phyloP scores from a whole-genome alignment of 2,329 filamentous ascomycete species.

The Pseudonectria buxi region DNA sequence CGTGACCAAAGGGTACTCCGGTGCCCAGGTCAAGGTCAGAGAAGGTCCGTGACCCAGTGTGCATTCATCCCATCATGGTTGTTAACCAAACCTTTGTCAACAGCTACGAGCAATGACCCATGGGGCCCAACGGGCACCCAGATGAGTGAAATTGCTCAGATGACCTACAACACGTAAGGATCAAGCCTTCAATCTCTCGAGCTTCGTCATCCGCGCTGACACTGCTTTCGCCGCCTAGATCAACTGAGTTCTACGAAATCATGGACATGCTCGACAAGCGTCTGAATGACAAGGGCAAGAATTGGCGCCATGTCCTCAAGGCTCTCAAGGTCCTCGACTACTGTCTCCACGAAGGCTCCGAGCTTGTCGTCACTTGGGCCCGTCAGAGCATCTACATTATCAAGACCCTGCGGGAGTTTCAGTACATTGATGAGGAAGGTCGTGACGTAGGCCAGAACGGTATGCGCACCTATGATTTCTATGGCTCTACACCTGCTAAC shows the following conservation, averaged over 20 bases:
- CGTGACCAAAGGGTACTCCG: slow-evolving; percentile 97
- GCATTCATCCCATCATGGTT: slow-evolving; percentile 7
- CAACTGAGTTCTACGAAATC: slow-evolving; percentile 97
- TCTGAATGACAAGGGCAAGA: slow-evolving; percentile 98
- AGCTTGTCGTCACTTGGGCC: slow-evolving; percentile 95
- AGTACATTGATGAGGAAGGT: slow-evolving; percentile 92
- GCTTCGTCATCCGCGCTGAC: slow-evolving; percentile 9
- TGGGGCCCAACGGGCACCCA: slow-evolving; percentile 97
- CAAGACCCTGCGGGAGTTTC: slow-evolving; percentile 95
- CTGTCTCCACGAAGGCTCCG: slow-evolving; percentile 93
- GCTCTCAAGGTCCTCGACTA: slow-evolving; percentile 97
- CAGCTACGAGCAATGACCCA: slow-evolving; percentile 96
- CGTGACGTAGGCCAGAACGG: slow-evolving; percentile 95
- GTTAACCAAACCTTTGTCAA: slow-evolving; percentile 9
- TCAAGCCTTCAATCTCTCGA: neutral
- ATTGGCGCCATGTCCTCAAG: slow-evolving; percentile 97
- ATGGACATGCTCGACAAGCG: slow-evolving; percentile 99
- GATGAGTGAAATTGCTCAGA: slow-evolving; percentile 96
- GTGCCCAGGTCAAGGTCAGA: slow-evolving; percentile 94
- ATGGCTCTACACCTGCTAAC: slow-evolving; percentile 11
- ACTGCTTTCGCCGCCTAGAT: slow-evolving; percentile 43
- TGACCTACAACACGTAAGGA: slow-evolving; percentile 92
- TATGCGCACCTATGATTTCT: slow-evolving; percentile 37
- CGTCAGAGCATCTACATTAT: slow-evolving; percentile 98
- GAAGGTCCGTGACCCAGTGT: slow-evolving; percentile 61